Evolutionary conservation across 139 green algal species (phyloP), one percentile per base, ranked within the genome.

Genomic region (Yamagishiella unicocca): DNA sequence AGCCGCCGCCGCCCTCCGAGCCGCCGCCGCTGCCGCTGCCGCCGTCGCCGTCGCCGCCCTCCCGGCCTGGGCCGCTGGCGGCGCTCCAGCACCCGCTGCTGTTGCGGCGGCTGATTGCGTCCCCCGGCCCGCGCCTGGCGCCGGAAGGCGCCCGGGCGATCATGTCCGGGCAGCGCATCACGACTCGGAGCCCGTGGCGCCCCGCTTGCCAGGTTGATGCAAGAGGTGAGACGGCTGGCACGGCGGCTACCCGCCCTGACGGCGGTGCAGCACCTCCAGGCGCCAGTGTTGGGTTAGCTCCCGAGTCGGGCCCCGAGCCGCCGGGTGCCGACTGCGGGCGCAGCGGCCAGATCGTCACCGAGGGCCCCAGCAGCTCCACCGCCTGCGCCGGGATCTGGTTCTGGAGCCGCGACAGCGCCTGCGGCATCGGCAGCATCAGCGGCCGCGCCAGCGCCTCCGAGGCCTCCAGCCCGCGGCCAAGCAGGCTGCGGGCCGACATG

Each of bases 341-440:
- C 75, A 5, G 53, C 37, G 76, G 76, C 76, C 76, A 83, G 4
- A 83, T 19, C 5, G 25, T 35, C 38, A 83, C 76, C 14, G 76
- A 35, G 21, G 76, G 76, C 33, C 53, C 33, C 27, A 83, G 53
- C 35, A 83, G 76, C 54, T 83, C 53, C 33, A 83, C 76, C 24
- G 53, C 12, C 76, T n/a, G 72, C 21, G 43, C 21, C 10, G 29
- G 43, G 1, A 35, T 29, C 66, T 74, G 66, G 66, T 35, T 21
- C 7, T 35, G 38, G 12, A 78, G 14, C 35, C 70, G 70, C 8
- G 38, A 9, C 38, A 54, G 31, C 37, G 37, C 70, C 70, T 58
- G 70, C 31, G 46, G 29, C 1, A 42, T 45, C 27, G 50, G 73
- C 29, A 54, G 76, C 76, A 71, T 50, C 5, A 71, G 76, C 31